Conservation (phyloP, 1,284 basidiomycete genomes). For the Apiotrichum akiyoshidainum region DNA sequence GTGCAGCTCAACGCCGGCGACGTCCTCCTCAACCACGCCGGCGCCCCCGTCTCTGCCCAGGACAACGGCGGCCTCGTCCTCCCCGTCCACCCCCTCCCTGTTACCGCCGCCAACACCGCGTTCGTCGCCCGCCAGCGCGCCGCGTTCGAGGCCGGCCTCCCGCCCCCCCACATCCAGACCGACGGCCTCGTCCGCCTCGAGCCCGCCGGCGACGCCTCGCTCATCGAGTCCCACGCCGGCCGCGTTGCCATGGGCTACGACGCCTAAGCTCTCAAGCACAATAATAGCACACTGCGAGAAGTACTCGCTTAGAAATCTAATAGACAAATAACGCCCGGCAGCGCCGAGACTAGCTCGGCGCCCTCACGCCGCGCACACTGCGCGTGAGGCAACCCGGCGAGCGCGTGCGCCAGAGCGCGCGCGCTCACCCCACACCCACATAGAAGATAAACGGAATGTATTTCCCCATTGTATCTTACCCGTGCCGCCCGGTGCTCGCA, state of each 20-base stretch:
- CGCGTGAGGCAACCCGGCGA: too few relatives aligned
- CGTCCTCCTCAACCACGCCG: constrained; percentile 36
- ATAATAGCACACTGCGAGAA: not conserved
- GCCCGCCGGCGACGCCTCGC: constrained; percentile 18
- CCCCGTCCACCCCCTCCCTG: constrained; percentile 31
- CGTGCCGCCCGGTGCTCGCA: too few relatives aligned
- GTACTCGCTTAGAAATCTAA: not conserved
- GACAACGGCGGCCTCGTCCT: constrained; percentile 27
- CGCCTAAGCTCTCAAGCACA: not conserved
- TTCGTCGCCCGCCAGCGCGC: constrained; percentile 31
- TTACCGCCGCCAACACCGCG: constrained; percentile 21
- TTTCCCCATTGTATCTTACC: too few relatives aligned
- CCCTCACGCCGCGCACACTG: too few relatives aligned
- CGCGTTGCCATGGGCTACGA: constrained; percentile 40
- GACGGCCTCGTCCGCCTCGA: constrained; percentile 30
- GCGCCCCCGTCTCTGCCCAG: constrained; percentile 22
- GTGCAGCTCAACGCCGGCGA: constrained; percentile 39
- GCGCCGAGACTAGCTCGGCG: too few relatives aligned
- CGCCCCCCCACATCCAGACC: constrained; percentile 26
- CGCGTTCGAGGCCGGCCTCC: constrained; percentile 40
- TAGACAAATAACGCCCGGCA: not conserved
- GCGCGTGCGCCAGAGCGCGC: too few relatives aligned
- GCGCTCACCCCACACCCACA: too few relatives aligned
- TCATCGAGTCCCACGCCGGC: constrained; percentile 30
- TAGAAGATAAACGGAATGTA: too few relatives aligned